These are phyloP conservation scores for Botrytis aclada DNA, from an alignment of 2,329 filamentous ascomycete genomes.

Conservation along the genomic window DNA sequence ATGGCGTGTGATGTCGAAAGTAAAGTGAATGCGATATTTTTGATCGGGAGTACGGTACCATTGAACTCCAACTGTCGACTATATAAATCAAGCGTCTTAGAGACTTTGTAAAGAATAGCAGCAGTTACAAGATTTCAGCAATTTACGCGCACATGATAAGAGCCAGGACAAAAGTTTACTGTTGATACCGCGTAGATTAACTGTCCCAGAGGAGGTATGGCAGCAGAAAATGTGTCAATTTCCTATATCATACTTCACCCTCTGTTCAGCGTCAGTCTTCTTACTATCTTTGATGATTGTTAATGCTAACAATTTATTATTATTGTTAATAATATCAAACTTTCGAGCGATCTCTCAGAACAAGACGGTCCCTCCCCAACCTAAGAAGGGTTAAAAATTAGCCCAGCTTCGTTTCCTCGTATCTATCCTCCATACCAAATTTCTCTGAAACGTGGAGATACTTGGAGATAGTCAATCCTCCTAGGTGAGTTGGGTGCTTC, in stretches of 20 bases:
- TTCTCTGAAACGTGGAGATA: not conserved
- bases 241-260: not conserved
- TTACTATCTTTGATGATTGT: not conserved
- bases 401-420: not conserved
- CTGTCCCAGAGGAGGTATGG: not conserved
- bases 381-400: not conserved
- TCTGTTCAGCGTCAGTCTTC: rapidly evolving
- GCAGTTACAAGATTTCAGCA: rapidly evolving
- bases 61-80: not conserved
- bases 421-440: not conserved
- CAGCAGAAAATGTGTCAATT: not conserved
- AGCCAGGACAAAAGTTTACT: not conserved
- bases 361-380: not conserved
- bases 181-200: too few species aligned
- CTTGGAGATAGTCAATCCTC: not conserved
- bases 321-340: not conserved
- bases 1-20: not conserved
- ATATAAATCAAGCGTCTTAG: not conserved
- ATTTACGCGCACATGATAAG: not conserved
- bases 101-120: not conserved
- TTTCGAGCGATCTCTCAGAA: rapidly evolving
- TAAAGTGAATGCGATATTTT: not conserved
- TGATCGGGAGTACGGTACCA: rapidly evolving
- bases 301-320: not conserved
- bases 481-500: not conserved